Conservation (phyloP, 306 rosid genomes). For the Fragaria vesca region DNA sequence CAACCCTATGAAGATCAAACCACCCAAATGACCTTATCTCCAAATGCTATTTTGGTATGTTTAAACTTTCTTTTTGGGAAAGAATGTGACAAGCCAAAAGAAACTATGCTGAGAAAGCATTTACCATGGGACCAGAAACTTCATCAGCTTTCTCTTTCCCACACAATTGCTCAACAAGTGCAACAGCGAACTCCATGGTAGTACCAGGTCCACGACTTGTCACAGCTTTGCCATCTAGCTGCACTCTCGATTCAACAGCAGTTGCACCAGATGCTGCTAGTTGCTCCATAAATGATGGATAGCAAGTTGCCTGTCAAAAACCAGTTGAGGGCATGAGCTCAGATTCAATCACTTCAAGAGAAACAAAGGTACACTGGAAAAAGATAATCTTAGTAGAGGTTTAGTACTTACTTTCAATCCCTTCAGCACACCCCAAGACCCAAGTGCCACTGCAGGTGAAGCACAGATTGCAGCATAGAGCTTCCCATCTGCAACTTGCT, state of each 20-base stretch:
- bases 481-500: constrained; percentile 73
- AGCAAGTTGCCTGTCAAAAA: constrained; percentile 70
- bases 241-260: constrained; percentile 83
- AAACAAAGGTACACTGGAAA: neutral
- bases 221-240: constrained; percentile 72
- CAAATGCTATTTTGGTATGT: neutral
- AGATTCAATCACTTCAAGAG: neutral
- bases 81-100: neutral
- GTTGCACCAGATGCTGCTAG: constrained; percentile 58
- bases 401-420: constrained; percentile 65
- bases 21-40: neutral
- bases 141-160: constrained; percentile 85
- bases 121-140: constrained; percentile 87
- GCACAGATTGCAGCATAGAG: constrained; percentile 87
- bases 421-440: constrained; percentile 83
- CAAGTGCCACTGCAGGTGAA: constrained; percentile 89
- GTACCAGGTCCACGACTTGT: constrained; percentile 95
- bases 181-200: constrained; percentile 76
- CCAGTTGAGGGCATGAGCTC: constrained; percentile 15
- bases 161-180: constrained; percentile 71
- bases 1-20: neutral
- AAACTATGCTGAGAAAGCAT: constrained; percentile 13
- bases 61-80: neutral
- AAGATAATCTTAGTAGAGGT: neutral
- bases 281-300: constrained; percentile 82